Evolutionary conservation across 192 early-diverging fungal genomes (phyloP), one percentile per base, ranked within the genome.

Genomic region (Umbelopsis ramanniana): DNA sequence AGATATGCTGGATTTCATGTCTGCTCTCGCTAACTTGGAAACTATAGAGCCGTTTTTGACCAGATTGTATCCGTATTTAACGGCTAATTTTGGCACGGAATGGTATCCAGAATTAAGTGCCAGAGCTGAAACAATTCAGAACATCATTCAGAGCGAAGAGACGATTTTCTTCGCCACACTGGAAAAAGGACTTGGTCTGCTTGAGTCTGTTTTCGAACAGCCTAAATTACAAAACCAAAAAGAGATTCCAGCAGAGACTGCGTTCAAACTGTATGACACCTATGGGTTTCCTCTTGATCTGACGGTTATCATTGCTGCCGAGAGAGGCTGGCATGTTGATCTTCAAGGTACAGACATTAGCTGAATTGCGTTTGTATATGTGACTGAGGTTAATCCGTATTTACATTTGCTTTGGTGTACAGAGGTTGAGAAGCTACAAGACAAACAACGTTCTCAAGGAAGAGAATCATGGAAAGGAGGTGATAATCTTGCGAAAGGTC

Each of bases 221-320:
- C 75, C 81, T 9, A 76, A 82, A 8, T 66, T 82, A 10, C 74
- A 68, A 43, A 57, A 22, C 10, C 43, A 72, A 6, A 83, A 79
- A 24, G 48, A 72, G 4, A 80, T 89, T 5, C 81, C 82, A 7
- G 75, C 84, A 3, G 69, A 76, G 0, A 79, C 81, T 48, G 88
- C 88, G 0, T 89, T 87, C 68, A 78, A 83, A 47, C 60, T 89
- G 4, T 89, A 86, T 35, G 84, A 86, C 46, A 87, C 84, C 4
- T 87, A 82, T 72, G 88, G 88, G 4, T 89, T 89, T 67, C 88
- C 88, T 1, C 68, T 89, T 23, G 88, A 89, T 68, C 66, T 89
- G 33, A 86, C 82, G 2, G 57, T 77, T 0, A 72, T 84, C 72
- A 87, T 89, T 70, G 84, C 84, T 19, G 63, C 81, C 19, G 88